Conservation (phyloP, 2,329 filamentous ascomycete species). For the Talaromyces piceae region DNA sequence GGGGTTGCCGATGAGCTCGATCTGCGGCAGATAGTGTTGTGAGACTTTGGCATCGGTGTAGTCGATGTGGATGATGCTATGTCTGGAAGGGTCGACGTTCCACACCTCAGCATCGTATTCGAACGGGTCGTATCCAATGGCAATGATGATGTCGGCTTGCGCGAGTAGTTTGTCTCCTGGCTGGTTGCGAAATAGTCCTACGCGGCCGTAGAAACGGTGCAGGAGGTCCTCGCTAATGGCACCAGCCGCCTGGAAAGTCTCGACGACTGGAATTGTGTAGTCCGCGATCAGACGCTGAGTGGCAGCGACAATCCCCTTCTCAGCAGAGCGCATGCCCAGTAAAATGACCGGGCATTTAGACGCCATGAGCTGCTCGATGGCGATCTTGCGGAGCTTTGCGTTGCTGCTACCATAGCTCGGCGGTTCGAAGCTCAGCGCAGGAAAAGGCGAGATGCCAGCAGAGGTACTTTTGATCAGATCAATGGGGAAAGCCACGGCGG, state of each 20-base stretch:
- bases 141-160: conserved; percentile 7
- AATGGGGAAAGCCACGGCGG: conserved; percentile 10
- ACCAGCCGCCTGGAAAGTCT: conserved; percentile 11
- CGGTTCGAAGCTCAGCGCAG: conserved; percentile 8
- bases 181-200: conserved; percentile 11
- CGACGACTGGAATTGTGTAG: conserved; percentile 8
- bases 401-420: conserved; percentile 8
- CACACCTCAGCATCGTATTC: conserved; percentile 11
- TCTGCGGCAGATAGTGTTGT: conserved; percentile 9
- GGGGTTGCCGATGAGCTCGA: conserved; percentile 10
- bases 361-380: conserved; percentile 5
- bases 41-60: conserved; percentile 8
- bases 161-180: conserved; percentile 9
- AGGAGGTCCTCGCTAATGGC: conserved; percentile 10
- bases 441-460: conserved; percentile 6
- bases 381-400: conserved; percentile 6
- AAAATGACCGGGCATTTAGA: conserved; percentile 9
- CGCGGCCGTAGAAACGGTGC: conserved; percentile 8
- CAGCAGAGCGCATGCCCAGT: conserved; percentile 9
- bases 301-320: conserved; percentile 4
- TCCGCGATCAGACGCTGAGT: conserved; percentile 9
- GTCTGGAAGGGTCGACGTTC: conserved; percentile 8
- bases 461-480: conserved; percentile 12
- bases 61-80: conserved; percentile 10
- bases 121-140: conserved; percentile 10